Base-by-base conservation (phyloP, 495 filamentous ascomycete genomes). In the Ramalina peruviana region DNA sequence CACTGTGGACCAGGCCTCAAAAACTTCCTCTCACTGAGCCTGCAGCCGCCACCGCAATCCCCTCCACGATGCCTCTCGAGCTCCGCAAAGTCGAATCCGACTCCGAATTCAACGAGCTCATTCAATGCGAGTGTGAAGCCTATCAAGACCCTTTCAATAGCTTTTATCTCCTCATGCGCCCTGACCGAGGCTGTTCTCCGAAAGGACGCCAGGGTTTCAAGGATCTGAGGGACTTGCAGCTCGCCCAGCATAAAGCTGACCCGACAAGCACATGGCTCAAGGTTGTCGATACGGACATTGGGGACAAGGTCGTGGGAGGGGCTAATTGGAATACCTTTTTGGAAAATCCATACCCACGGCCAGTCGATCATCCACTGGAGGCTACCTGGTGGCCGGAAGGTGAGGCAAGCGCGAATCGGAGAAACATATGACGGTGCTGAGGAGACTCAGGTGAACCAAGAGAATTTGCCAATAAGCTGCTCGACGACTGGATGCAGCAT, bases 341-440 rank as follows among this genome's bases (percentile, higher is more conserved):
- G 51, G 61, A 63, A 19, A 67, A 62, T 44, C 61, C 58, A 11
- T 64, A 65, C 47, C 54, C 36, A 46, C 46, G 20, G 7, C 50
- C 36, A 11, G 5, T 36, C 38, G 25, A 60, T 55, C 56, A 47
- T 46, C 39, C 50, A 26, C 27, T 58, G 52, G 41, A 64, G 47
- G 46, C 46, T n/a, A n/a, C 36, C 1, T 67, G 65, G 64, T 63
- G 66, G 46, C 61, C 64, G 0, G 58, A 61, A 36, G 62, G 59
- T 51, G 50, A 51, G 43, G 49, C 50, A 11, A 12, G n/a, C 13
- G 15, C 17, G 21, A 37, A 40, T 13, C 19, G 19, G 2, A 6
- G 15, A 26, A 20, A 2, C 1, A 16, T 1, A 12, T 6, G 42
- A n/a, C 10, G 23, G 36, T 21, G 36, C 30, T 55, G 37, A 54